Conservation (phyloP, 345 rosid genomes). For the Aquilaria malaccensis region DNA sequence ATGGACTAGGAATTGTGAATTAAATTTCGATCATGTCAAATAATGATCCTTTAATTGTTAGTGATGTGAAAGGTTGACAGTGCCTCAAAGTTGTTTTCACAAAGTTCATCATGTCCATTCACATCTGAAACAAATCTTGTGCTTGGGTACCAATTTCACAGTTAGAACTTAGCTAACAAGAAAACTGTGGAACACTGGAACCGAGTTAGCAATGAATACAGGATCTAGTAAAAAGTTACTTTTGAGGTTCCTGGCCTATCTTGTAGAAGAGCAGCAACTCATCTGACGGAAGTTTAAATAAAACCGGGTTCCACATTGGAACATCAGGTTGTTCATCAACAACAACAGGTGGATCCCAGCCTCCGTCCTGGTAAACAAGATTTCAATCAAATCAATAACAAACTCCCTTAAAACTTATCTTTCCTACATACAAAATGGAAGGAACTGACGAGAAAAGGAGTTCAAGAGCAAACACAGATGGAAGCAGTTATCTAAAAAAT, state of each 20-base stretch:
- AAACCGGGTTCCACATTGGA: conserved; percentile 91
- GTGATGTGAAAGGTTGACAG: no score
- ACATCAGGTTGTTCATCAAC: conserved; percentile 63
- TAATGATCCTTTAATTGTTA: no score
- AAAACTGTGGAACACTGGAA: neutral
- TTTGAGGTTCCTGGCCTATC: conserved; percentile 80
- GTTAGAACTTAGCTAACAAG: neutral
- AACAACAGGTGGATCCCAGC: conserved; percentile 50
- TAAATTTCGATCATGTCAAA: no score
- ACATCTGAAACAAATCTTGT: no score
- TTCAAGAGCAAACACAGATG: no score
- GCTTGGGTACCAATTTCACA: no score
- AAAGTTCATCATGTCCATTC: no score
- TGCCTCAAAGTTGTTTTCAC: no score
- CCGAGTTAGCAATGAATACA: no score
- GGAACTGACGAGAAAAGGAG: neutral
- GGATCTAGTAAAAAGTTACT: conserved; percentile 28
- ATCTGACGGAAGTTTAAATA: conserved; percentile 68
- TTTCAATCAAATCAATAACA: conserved; percentile 3
- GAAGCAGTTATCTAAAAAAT: no score
- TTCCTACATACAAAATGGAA: neutral
- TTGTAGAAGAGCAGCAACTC: conserved; percentile 81
- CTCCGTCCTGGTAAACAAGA: conserved; percentile 45
- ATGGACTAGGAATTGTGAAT: no score
- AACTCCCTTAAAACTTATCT: neutral